These are phyloP conservation scores for Cucumis melo DNA, from an alignment of 306 rosid species.

Conservation along the genomic window DNA sequence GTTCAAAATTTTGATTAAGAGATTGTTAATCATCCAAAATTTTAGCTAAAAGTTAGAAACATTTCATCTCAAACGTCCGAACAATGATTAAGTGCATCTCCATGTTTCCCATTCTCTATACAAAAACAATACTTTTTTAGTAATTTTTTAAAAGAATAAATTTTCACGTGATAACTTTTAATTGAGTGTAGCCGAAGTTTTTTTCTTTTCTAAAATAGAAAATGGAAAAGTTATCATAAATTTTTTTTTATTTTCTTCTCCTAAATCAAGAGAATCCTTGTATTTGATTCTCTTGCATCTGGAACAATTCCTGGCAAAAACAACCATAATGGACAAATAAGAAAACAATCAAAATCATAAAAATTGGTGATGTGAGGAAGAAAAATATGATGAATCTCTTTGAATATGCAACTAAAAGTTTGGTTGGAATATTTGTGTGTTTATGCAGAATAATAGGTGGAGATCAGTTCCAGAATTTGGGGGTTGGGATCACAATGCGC, in stretches of 20 bases:
- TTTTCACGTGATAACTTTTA: no score
- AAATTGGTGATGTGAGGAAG: neutral
- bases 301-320: neutral
- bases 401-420: neutral
- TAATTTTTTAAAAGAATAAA: no score
- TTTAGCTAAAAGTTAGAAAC: no score
- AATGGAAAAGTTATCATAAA: neutral
- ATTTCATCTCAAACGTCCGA: no score
- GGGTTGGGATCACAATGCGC: slow-evolving; percentile 53
- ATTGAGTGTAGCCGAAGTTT: no score
- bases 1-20: no score
- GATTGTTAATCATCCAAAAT: no score
- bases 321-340: neutral
- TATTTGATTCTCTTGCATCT: neutral
- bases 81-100: no score
- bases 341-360: neutral
- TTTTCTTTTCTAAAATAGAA: neutral
- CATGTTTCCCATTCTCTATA: no score
- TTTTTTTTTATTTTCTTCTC: neutral
- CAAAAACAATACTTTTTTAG: no score
- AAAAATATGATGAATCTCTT: neutral
- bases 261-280: neutral
- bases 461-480: slow-evolving; percentile 82
- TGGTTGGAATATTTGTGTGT: neutral
- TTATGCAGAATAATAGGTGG: slow-evolving; percentile 33